These are phyloP conservation scores for Mycena crocata DNA, from an alignment of 768 basidiomycete species.

Conservation along the genomic window DNA sequence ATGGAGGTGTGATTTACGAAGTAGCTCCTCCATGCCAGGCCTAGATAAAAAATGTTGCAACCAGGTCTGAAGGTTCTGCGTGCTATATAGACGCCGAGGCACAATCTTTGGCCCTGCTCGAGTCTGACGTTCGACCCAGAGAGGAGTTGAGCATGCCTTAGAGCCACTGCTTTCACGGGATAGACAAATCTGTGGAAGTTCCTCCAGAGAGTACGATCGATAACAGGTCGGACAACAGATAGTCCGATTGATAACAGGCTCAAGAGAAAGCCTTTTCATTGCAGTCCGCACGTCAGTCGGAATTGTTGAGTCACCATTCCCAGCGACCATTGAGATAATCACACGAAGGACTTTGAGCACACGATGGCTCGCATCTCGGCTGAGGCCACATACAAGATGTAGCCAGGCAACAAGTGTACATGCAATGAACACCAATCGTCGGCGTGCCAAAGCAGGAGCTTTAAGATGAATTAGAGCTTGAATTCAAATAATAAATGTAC, in stretches of 20 bases:
- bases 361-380: constrained; percentile 6
- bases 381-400: constrained; percentile 22
- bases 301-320: no score
- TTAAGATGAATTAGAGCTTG: no score
- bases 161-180: neutral
- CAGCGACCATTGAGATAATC: neutral
- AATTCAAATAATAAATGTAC: no score
- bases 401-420: constrained; percentile 23
- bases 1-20: constrained; percentile 19
- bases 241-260: constrained; percentile 9
- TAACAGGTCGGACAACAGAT: constrained; percentile 27
- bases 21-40: constrained; percentile 28
- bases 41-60: constrained; percentile 20
- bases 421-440: no score
- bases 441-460: no score
- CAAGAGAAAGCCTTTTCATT: constrained; percentile 14
- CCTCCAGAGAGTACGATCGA: constrained; percentile 15
- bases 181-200: constrained; percentile 17
- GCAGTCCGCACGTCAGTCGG: constrained; percentile 17
- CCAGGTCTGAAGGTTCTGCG: constrained; percentile 21
- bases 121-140: constrained; percentile 24
- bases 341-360: constrained; percentile 15
- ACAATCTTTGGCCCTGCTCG: constrained; percentile 21
- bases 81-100: constrained; percentile 14
- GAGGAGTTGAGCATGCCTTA: constrained; percentile 1